Evolutionary conservation across 108 stramenopile genomes (phyloP).

Genomic region (Fistulifera pelliculosa): DNA sequence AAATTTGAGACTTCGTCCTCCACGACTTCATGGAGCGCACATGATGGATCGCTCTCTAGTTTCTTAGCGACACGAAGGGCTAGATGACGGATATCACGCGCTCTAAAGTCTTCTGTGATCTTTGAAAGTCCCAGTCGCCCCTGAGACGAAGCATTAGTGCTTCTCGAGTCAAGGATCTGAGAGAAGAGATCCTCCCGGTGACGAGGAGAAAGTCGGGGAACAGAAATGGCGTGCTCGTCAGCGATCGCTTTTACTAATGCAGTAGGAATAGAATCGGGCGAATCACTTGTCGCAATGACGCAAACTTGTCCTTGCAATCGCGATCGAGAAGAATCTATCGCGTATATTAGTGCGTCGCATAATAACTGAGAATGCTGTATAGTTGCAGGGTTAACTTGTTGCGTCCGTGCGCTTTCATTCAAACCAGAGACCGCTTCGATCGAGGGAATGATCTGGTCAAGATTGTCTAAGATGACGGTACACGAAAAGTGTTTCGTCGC

Average conservation of each 20-base stretch:
- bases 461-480: constrained; percentile 63
- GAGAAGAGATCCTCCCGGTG: not conserved
- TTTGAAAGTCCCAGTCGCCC: not conserved
- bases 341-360: constrained; percentile 30
- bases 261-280: constrained; percentile 8
- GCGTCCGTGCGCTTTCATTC: constrained; percentile 38
- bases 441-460: constrained; percentile 65
- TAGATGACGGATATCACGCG: constrained; percentile 45
- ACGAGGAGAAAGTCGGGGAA: no score
- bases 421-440: constrained; percentile 21
- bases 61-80: constrained; percentile 25
- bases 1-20: not conserved
- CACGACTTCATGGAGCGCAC: constrained; percentile 7
- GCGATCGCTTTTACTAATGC: not conserved
- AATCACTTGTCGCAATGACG: constrained; percentile 21
- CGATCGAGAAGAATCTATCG: constrained; percentile 20
- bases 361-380: constrained; percentile 64
- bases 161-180: not conserved
- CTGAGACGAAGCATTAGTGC: not conserved
- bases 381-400: constrained; percentile 47
- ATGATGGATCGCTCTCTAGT: not conserved
- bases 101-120: constrained; percentile 45
- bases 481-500: constrained; percentile 17
- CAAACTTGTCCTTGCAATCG: constrained; percentile 5
- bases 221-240: no score